Evolutionary conservation across 192 early-diverging fungal species (phyloP).

Genomic region (Coemansia sp.): DNA sequence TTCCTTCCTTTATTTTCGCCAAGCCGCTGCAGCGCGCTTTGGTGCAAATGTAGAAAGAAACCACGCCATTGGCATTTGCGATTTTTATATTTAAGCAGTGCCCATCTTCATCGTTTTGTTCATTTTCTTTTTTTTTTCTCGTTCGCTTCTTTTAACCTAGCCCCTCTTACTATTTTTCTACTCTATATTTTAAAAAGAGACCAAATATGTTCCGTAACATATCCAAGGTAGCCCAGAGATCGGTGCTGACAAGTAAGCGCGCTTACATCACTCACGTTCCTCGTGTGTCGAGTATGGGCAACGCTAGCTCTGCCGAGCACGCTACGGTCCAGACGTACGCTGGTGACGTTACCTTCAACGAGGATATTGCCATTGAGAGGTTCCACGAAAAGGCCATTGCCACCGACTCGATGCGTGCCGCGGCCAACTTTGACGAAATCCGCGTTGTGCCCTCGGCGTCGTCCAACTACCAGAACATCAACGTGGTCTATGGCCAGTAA

Average conservation of each 20-base stretch:
- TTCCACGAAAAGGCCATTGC: constrained; percentile 54
- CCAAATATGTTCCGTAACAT: constrained; percentile 26
- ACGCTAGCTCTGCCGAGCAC: constrained; percentile 34
- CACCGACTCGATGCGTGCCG: constrained; percentile 46
- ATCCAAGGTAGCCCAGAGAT: constrained; percentile 12
- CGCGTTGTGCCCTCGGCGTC: constrained; percentile 46
- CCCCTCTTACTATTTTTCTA: constrained; percentile 6
- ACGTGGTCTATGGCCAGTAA: constrained; percentile 46
- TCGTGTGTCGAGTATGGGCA: constrained; percentile 44
- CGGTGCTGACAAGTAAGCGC: constrained; percentile 8
- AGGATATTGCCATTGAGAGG: constrained; percentile 48
- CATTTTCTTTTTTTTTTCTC: constrained; percentile 2
- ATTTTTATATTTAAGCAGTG: constrained; percentile 4
- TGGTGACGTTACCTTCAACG: constrained; percentile 47
- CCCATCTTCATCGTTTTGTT: not conserved
- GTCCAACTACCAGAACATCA: constrained; percentile 39
- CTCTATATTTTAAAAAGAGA: constrained; percentile 9
- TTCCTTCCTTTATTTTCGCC: not conserved
- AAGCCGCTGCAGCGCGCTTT: not conserved
- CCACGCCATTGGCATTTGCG: not conserved
- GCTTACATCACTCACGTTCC: constrained; percentile 37
- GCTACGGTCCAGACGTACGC: constrained; percentile 27
- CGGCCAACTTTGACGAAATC: constrained; percentile 40
- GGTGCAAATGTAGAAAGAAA: constrained; percentile 1
- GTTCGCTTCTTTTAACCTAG: not conserved